phyloP scores from a whole-genome alignment of 2,329 filamentous ascomycete genomes.

The Fusarium denticulatum region DNA sequence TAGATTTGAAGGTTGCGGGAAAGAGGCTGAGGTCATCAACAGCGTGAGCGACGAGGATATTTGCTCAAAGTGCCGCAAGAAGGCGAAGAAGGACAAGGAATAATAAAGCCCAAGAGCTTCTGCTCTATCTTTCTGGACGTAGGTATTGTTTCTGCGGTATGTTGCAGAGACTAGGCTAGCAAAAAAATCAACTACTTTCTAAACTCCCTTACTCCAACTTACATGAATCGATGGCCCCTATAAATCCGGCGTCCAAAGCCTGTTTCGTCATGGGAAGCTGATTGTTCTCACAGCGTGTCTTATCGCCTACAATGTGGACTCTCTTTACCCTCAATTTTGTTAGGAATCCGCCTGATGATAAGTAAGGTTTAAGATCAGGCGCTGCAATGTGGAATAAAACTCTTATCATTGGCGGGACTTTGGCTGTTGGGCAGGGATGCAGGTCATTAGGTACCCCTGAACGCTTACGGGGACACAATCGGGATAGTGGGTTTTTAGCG shows the following conservation, averaged over 20 bases:
- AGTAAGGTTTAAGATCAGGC: rapidly evolving
- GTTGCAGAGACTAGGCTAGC: rapidly evolving
- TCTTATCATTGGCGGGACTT: not conserved
- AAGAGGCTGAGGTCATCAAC: too few relatives aligned
- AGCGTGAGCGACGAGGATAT: too few relatives aligned
- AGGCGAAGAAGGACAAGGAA: not conserved
- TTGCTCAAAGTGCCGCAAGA: not conserved
- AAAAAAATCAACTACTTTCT: rapidly evolving
- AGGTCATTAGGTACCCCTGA: not conserved
- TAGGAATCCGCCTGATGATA: not conserved
- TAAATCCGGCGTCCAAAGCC: not conserved
- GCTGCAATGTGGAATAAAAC: not conserved
- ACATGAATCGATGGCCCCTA: rapidly evolving
- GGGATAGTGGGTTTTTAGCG: not conserved
- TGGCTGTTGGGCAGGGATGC: not conserved
- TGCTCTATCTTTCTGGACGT: rapidly evolving
- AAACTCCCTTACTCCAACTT: rapidly evolving
- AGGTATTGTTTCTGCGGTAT: rapidly evolving
- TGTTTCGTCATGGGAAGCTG: rapidly evolving
- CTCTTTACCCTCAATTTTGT: rapidly evolving
- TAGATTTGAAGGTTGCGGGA: not conserved
- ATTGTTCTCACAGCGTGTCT: rapidly evolving
- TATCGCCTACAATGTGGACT: rapidly evolving
- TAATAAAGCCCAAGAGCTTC: rapidly evolving
- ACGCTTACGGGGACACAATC: not conserved